Evolutionary conservation across 2,329 filamentous ascomycete genomes (phyloP), one percentile per base, ranked within the genome.

Genomic region (Microcyclospora tardicrescens): DNA sequence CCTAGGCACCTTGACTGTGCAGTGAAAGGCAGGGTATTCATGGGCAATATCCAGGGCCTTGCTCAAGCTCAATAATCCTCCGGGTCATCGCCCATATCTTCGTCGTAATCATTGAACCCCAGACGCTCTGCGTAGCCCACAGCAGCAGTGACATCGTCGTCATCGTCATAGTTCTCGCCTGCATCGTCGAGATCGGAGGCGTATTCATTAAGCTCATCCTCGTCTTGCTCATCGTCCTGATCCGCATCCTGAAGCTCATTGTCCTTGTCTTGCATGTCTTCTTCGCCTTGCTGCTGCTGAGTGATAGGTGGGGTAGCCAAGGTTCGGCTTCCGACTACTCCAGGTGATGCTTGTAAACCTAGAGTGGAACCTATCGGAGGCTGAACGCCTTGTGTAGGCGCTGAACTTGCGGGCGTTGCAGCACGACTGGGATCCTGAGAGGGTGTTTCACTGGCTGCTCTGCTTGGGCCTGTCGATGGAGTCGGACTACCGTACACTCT

Each of bases 401-500:
- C n/a, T n/a, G n/a, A n/a, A n/a, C n/a, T n/a, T n/a, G n/a, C n/a
- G n/a, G n/a, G n/a, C 30, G 30, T 32, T 10, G 12, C 30, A 15
- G 30, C 40, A 14, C 39, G 30, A 16, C 43, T 43, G 8, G 38
- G 38, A 14, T 36, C 33, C n/a, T 29, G 42, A 12, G 39, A 43
- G 16, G 38, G 32, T n/a, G 14, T 15, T 32, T 32, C 30, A 15
- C 30, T 32, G 10, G 30, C 12, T 6, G 30, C 30, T 32, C 30
- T 32, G 30, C 30, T 32, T n/a, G 14, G 12, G 30, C 14, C 14
- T 10, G 30, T 15, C 14, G 30, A 32, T 10, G 30, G 12, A 4
- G 30, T n/a, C 10, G 30, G 12, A 10, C 30, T 32, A 8, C 51
- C 50, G 33, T 66, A 67, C 4, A 68, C 50, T 27, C 58, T 57